Conservation (phyloP, 176 grass and related monocot genomes). For the Oryza glaberrima region DNA sequence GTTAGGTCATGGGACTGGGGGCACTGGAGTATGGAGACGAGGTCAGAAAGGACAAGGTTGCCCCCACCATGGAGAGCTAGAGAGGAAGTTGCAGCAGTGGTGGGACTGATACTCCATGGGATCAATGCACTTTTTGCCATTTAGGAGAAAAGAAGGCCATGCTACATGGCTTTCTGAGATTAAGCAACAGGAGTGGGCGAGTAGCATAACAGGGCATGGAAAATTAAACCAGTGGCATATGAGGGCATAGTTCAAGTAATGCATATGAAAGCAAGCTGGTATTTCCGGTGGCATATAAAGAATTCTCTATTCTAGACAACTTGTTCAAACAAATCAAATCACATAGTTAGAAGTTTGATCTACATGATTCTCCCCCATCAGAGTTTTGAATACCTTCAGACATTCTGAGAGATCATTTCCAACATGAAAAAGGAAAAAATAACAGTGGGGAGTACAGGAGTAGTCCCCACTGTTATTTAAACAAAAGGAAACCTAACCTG, state of each 20-base stretch:
- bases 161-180: background rate
- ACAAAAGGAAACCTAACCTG: conserved; percentile 53
- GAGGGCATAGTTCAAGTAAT: background rate
- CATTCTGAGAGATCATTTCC: conserved; percentile 8
- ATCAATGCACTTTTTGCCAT: background rate
- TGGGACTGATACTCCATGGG: background rate
- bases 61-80: background rate
- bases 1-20: background rate
- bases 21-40: background rate
- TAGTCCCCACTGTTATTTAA: background rate
- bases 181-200: background rate
- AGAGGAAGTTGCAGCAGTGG: background rate
- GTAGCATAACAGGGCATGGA: background rate
- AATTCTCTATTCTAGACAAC: conserved; percentile 1
- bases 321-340: background rate
- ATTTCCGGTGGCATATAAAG: background rate
- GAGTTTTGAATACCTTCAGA: conserved; percentile 1
- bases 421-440: conserved; percentile 39
- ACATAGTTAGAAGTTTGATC: background rate
- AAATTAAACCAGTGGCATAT: background rate
- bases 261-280: background rate
- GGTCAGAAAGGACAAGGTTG: background rate
- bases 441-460: conserved; percentile 1
- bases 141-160: background rate
- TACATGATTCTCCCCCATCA: background rate